Evolutionary conservation across 148 eudicot genomes (phyloP), one percentile per base, ranked within the genome.

Genomic region (Nepenthes mirabilis): DNA sequence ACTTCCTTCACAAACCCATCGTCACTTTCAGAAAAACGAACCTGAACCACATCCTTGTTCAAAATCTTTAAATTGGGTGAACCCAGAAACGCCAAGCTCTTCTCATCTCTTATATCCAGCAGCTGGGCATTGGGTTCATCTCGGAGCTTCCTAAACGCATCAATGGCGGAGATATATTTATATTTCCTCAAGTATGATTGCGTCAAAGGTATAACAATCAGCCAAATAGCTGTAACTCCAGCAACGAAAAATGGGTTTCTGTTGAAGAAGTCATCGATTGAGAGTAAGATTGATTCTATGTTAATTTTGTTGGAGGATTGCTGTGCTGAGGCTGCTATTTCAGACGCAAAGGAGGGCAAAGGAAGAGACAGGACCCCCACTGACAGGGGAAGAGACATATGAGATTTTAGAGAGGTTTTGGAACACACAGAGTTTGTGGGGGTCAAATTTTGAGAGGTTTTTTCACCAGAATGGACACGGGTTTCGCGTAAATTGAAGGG

Each of bases 41-140:
- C 77, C 59, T 82, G 84, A 72, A 69, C 78, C 32, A 66, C 83
- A 67, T 54, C 63, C 74, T 93, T 93, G 14, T 70, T 68, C 61
- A 83, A 52, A 36, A 84, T 64, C 63, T 73, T 88, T 83, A 93
- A 76, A 76, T 73, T 93, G 33, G 96, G 99, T 2, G 99, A 82
- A 74, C 70, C 68, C 71, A 88, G 56, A 69, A 58, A 65, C 36
- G 65, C 73, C 71, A 77, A 43, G 47, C 76, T 86, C 75, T 84
- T 88, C 13, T 66, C 73, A 67, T 84, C 87, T 85, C 98, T 83
- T 53, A 93, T 86, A 77, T 93, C 98, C 61, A 93, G 59, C 65
- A 93, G 70, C 73, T 86, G 89, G 62, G 68, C 66, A 75, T 57
- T 74, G 1, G 83, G 74, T 59, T 88, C 95, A 66, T 84, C 87